Conservation (phyloP, 2,329 filamentous ascomycete species). For the Fusarium pseudoanthophilum region DNA sequence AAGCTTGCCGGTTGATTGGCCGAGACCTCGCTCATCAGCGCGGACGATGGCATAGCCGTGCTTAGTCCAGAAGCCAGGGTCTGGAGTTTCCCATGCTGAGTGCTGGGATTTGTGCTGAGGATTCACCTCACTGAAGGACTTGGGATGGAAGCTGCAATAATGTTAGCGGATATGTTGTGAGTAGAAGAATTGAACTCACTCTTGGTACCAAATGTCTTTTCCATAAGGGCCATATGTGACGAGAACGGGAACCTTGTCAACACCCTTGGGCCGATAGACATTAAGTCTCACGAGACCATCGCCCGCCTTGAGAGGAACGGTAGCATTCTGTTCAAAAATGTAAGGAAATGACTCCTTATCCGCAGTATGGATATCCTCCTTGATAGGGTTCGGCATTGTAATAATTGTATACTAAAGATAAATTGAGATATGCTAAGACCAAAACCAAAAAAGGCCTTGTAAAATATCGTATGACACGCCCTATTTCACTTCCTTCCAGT, state of each 20-base stretch:
- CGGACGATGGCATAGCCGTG: slow-evolving; percentile 66
- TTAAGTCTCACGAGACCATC: slow-evolving; percentile 10
- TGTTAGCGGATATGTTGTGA: not conserved
- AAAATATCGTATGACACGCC: not conserved
- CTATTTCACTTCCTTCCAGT: slow-evolving; percentile 3
- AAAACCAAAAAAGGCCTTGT: not conserved
- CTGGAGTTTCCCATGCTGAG: slow-evolving; percentile 69
- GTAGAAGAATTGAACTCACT: slow-evolving; percentile 45
- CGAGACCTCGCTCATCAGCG: slow-evolving; percentile 60
- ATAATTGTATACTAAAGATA: not conserved
- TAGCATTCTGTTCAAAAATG: slow-evolving; percentile 31
- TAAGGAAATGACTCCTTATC: slow-evolving; percentile 39
- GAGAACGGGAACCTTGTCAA: slow-evolving; percentile 61
- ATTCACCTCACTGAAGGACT: slow-evolving; percentile 61
- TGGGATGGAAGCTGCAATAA: slow-evolving; percentile 49
- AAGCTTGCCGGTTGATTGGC: slow-evolving; percentile 59
- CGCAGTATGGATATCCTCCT: slow-evolving; percentile 42
- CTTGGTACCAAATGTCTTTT: slow-evolving; percentile 74
- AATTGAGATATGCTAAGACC: not conserved
- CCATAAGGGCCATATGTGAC: slow-evolving; percentile 80
- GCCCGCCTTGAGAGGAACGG: slow-evolving; percentile 6
- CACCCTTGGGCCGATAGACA: slow-evolving; percentile 19
- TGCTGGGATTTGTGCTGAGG: slow-evolving; percentile 63
- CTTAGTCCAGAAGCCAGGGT: slow-evolving; percentile 65
- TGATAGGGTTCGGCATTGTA: slow-evolving; percentile 47